Percentiles rank a stretch among this genome's conserved stretches.
phyloP scores from a whole-genome alignment of 1,284 basidiomycete genomes.

The Tetrapyrgos nigripes region DNA sequence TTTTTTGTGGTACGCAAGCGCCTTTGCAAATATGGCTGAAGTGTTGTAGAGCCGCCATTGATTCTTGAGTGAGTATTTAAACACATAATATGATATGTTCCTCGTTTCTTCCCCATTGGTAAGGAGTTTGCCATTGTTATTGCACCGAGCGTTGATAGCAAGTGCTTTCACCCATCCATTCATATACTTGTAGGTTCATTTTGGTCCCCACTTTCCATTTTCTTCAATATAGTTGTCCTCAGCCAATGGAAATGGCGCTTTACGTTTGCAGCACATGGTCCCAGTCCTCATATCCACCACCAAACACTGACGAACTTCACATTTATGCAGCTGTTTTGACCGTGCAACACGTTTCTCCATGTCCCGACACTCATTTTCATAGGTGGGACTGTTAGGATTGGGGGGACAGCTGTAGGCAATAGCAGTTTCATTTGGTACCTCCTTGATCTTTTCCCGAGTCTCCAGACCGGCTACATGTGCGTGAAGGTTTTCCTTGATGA shows the following conservation, averaged over 20 bases:
- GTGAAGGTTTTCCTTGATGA: slow-evolving; percentile 34
- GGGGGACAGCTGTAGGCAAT: slow-evolving; percentile 7
- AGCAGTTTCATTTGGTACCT: slow-evolving; percentile 10
- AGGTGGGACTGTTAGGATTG: not conserved
- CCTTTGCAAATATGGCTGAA: slow-evolving; percentile 38
- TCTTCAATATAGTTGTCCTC: slow-evolving; percentile 26
- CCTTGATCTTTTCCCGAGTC: slow-evolving; percentile 11
- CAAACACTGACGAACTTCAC: slow-evolving; percentile 29
- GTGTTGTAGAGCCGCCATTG: slow-evolving; percentile 35
- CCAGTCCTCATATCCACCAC: not conserved
- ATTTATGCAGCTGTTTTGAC: slow-evolving; percentile 38
- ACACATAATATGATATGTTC: slow-evolving; percentile 30
- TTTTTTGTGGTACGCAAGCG: slow-evolving; percentile 30
- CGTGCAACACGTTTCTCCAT: slow-evolving; percentile 23
- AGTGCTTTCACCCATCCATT: slow-evolving; percentile 30
- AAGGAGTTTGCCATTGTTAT: slow-evolving; percentile 37
- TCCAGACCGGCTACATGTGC: slow-evolving; percentile 30
- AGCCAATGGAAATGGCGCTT: slow-evolving; percentile 37
- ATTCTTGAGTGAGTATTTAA: slow-evolving; percentile 35
- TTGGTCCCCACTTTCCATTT: slow-evolving; percentile 30
- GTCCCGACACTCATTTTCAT: not conserved
- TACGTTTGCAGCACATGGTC: too few relatives aligned
- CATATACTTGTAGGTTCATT: slow-evolving; percentile 21
- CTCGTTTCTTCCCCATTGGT: slow-evolving; percentile 32
- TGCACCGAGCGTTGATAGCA: slow-evolving; percentile 18